Base-by-base conservation (phyloP, 345 rosid species). In the Schrenkiella parvula region DNA sequence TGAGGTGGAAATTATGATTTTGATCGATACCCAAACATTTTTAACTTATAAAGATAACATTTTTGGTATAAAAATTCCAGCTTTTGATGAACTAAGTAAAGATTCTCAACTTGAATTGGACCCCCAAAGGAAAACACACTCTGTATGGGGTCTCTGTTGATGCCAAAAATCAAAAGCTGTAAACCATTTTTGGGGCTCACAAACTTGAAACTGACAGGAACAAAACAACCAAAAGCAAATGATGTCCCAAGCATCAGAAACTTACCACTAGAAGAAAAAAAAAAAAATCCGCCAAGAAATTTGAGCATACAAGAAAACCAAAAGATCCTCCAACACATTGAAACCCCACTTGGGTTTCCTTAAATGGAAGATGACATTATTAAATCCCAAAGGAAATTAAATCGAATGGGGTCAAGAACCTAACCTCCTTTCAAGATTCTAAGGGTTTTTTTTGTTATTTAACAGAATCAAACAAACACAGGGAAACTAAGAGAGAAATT, bases 171-270 rank as follows among this genome's bases (percentile, higher is more conserved):
- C 50, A 3, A 63, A 70, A 64, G 75, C 75, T 69, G 70, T 55
- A 70, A 70, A 38, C 76, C 75, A 76, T 64, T 70, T 60, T 55
- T 10, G 71, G 76, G 66, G 47, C 31, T 56, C 71, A 55, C 75
- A 63, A 15, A 34, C 34, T 35, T 54, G 65, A 70, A 62, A 63
- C 19, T 43, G 70, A 76, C 70, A 62, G 44, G 54, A 54, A 69
- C 75, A 69, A 28, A 25, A 75, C 64, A 67, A 43, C 73, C 74
- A 34, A 54, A 70, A 69, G 75, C 66, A 69, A 68, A 76, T 46
- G 22, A 35, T 70, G 75, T 63, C 79, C 71, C 60, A 69, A 76
- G 66, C 66, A 70, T 63, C 70, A 61, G 26, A 74, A 68, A 69
- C 65, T 76, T 69, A 43, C 71, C 71, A 69, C 65, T 44, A 69